A percentile compares a stretch with the other conserved stretches of the same genome.
Conservation (phyloP, 2,329 filamentous ascomycete genomes). For the Ascochyta koolunga region DNA sequence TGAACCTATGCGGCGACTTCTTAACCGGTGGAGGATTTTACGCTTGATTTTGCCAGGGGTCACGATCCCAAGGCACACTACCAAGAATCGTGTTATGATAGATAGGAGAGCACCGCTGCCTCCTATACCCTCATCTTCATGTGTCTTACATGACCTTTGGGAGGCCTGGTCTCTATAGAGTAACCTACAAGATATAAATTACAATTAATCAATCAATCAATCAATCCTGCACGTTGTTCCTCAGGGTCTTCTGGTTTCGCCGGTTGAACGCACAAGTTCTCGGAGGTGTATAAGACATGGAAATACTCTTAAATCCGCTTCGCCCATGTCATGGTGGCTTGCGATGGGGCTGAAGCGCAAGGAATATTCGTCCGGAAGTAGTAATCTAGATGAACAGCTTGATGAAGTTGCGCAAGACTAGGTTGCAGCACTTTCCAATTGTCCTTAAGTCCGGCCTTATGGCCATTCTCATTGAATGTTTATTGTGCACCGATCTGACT, state of each 20-base stretch:
- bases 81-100: too few relatives aligned
- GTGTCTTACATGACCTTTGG: too few relatives aligned
- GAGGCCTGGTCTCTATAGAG: too few relatives aligned
- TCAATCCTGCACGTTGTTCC: not conserved
- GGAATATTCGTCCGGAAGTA: not conserved
- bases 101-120: too few relatives aligned
- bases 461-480: not conserved
- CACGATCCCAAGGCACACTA: too few relatives aligned
- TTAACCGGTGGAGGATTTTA: too few relatives aligned
- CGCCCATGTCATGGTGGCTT: constrained; percentile 1
- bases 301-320: constrained; percentile 2
- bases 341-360: not conserved
- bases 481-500: not conserved
- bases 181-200: too few relatives aligned
- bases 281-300: not conserved
- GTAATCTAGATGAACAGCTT: not conserved
- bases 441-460: constrained; percentile 1
- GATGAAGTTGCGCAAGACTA: not conserved
- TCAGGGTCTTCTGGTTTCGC: too few relatives aligned
- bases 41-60: too few relatives aligned
- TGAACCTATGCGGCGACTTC: too few relatives aligned
- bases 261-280: not conserved
- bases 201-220: too few relatives aligned
- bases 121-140: too few relatives aligned
- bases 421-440: not conserved